These are phyloP conservation scores for Musa troglodytarum DNA, from an alignment of 176 grass and related monocot species.

Conservation along the genomic window DNA sequence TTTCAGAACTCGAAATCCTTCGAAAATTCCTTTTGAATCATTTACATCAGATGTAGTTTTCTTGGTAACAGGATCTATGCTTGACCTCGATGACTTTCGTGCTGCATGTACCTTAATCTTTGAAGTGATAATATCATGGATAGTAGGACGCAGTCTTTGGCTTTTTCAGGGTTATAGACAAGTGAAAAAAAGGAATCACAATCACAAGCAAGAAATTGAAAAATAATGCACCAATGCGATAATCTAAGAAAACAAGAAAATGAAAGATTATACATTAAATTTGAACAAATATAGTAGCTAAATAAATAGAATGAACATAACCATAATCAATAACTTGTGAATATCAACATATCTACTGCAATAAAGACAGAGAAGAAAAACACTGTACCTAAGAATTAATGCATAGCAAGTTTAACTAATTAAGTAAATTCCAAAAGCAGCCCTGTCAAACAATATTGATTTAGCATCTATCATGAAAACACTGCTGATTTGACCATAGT, in stretches of 20 bases:
- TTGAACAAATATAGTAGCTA: background rate
- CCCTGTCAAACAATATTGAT: background rate
- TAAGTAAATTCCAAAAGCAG: no score
- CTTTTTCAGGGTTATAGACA: slow-evolving; percentile 30
- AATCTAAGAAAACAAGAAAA: background rate
- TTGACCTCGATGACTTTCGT: slow-evolving; percentile 34
- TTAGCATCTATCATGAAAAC: background rate
- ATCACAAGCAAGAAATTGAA: background rate
- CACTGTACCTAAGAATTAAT: background rate
- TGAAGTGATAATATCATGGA: slow-evolving; percentile 81
- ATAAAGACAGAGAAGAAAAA: background rate
- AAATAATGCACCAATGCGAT: background rate
- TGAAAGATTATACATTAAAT: background rate
- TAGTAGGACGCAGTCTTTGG: slow-evolving; percentile 74
- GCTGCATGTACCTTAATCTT: slow-evolving; percentile 60
- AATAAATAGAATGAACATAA: background rate
- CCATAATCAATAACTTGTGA: background rate
- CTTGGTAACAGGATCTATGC: slow-evolving; percentile 35
- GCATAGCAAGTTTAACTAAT: no score
- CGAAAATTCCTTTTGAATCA: slow-evolving; percentile 38
- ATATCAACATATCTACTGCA: background rate
- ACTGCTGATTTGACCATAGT: background rate
- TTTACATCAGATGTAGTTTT: slow-evolving; percentile 21
- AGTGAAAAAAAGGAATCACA: background rate
- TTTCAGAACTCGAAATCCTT: slow-evolving; percentile 42